phyloP scores from a whole-genome alignment of 176 grass and related monocot species.

The Melocanna baccifera region DNA sequence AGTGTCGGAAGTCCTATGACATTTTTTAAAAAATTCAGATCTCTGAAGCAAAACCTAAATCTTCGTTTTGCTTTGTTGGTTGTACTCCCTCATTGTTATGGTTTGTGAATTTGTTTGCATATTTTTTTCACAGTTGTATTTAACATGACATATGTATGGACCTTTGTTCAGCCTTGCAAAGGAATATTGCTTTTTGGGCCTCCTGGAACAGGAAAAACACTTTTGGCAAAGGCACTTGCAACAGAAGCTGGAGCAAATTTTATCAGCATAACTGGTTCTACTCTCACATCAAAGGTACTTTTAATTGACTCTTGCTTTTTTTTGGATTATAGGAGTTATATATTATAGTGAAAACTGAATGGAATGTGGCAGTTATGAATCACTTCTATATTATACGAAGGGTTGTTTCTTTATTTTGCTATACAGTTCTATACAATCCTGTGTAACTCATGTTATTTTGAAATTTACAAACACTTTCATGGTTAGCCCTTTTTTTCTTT shows the following conservation, averaged over 20 bases:
- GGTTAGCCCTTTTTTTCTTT: not conserved
- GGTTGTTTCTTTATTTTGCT: not conserved
- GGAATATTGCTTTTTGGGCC: conserved; percentile 96
- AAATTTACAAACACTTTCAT: conserved; percentile 10
- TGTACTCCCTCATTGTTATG: not conserved
- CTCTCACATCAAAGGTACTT: conserved; percentile 88
- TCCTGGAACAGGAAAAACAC: conserved; percentile 96
- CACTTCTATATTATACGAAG: conserved; percentile 1
- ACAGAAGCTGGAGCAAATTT: conserved; percentile 98
- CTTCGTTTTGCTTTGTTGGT: conserved; percentile 1
- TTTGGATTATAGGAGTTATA: not conserved
- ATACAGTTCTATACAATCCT: not conserved
- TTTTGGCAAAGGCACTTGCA: conserved; percentile 95
- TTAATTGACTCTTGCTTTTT: not conserved
- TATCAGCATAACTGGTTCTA: conserved; percentile 85
- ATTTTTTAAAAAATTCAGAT: not conserved
- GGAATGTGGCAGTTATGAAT: not conserved
- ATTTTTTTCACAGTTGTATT: not conserved
- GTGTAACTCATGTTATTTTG: not conserved
- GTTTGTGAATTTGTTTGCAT: conserved; percentile 3
- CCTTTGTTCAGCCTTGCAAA: conserved; percentile 84
- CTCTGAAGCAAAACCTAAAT: not conserved
- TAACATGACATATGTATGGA: not conserved
- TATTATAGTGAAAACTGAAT: conserved; percentile 8
- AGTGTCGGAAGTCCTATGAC: not conserved